Percentiles rank a stretch among this genome's conserved stretches.
Evolutionary conservation across 2,329 filamentous ascomycete species (phyloP).

Genomic region (Fusarium sublunatum): DNA sequence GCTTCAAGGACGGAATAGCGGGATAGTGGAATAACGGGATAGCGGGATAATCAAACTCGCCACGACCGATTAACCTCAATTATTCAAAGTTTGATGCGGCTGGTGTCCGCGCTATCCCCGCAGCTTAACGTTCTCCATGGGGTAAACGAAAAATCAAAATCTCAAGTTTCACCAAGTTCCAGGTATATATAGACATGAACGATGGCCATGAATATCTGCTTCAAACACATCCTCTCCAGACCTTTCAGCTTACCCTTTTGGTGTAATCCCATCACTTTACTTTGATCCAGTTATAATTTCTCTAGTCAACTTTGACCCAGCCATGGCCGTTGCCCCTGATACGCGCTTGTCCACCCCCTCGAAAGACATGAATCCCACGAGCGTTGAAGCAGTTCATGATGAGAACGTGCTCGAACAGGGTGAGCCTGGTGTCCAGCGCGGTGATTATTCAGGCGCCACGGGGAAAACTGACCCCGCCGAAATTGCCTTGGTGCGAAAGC

Average conservation of each 20-base stretch:
- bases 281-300: no score
- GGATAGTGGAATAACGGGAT: constrained; percentile 30
- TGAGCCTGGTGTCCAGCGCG: no score
- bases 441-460: constrained; percentile 42
- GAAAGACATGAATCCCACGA: constrained; percentile 4
- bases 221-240: not conserved
- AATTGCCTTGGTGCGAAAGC: constrained; percentile 41
- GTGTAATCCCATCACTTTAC: not conserved
- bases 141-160: no score
- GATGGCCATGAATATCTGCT: not conserved
- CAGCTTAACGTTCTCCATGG: no score
- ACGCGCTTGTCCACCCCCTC: constrained; percentile 6
- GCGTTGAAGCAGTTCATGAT: constrained; percentile 9
- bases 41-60: constrained; percentile 10
- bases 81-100: no score
- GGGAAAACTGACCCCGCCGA: constrained; percentile 39
- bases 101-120: no score
- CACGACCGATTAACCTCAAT: no score
- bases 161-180: no score
- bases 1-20: constrained; percentile 1
- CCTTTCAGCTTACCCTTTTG: not conserved
- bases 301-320: not conserved
- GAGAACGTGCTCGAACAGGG: constrained; percentile 12
- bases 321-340: constrained; percentile 2
- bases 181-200: constrained; percentile 13